Base-by-base conservation (phyloP, 306 rosid species). In the Dryas octopetala region DNA sequence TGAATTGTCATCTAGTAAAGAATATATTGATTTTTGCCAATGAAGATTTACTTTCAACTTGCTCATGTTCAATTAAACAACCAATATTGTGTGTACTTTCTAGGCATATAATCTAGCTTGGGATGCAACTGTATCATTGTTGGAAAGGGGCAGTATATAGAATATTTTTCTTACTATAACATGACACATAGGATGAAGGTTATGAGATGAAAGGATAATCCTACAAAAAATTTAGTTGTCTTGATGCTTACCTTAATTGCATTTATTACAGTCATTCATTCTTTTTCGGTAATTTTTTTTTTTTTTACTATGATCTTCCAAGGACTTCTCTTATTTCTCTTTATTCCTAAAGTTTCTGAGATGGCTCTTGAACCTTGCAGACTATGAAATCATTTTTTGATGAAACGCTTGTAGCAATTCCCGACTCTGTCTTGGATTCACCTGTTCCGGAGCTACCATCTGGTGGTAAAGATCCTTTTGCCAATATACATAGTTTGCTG, bases 381-480 rank as follows among this genome's bases (percentile, higher is more conserved):
- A 86, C 96, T 13, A 57, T 95, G 64, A 88, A 92, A 82, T 89
- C 97, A 70, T 90, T 92, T 77, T 83, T 92, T 10, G 97, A 95
- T 44, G 99, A 95, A 80, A 86, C 99, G 71, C 86, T 92, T 3
- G 91, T 81, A 13, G 93, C 93, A 58, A 83, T 95, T 79, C 99
- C 99, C 11, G 97, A 92, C 76, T 81, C 75, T 2, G 93, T 92
- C 41, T 68, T 90, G 92, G 99, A 92, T 82, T 78, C 95, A 40
- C 83, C 97, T 12, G 60, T 92, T 62, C 86, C 45, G 2, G 82
- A 68, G 59, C 83, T 85, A 14, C 83, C 73, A 19, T 11, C 79
- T 28, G 91, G 88, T 16, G 87, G 93, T 23, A 79, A 75, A 65
- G 87, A 88, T 85, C 91, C 82, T 52, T 95, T 95, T 73, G 85